phyloP scores from a whole-genome alignment of 148 eudicot genomes.

The Nepenthes gracilis region DNA sequence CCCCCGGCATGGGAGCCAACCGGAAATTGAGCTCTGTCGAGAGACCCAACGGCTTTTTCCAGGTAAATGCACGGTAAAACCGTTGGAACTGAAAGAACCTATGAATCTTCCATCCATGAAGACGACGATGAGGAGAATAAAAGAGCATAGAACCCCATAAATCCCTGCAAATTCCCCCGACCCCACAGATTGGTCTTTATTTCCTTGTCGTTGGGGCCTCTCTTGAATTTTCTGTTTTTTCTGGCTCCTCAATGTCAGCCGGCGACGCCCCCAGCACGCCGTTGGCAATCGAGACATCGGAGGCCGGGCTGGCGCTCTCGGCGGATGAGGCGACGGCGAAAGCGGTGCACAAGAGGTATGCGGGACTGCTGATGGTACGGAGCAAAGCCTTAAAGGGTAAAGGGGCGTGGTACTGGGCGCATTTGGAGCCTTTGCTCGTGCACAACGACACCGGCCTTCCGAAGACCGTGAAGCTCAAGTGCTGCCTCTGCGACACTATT shows the following conservation, averaged over 20 bases:
- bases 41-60: too few species aligned
- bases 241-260: not conserved
- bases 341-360: conserved; percentile 62
- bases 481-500: conserved; percentile 60
- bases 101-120: too few species aligned
- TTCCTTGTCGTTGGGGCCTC: too few species aligned
- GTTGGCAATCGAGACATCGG: not conserved
- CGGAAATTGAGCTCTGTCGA: too few species aligned
- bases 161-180: too few species aligned
- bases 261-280: not conserved
- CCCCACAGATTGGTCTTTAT: too few species aligned
- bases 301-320: conserved; percentile 6
- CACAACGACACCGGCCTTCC: conserved; percentile 47
- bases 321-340: conserved; percentile 56
- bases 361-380: conserved; percentile 63
- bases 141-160: too few species aligned
- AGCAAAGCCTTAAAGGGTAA: conserved; percentile 84
- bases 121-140: too few species aligned
- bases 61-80: too few species aligned
- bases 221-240: too few species aligned
- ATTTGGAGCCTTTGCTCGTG: conserved; percentile 67
- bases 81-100: too few species aligned
- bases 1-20: too few species aligned
- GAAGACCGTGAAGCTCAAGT: conserved; percentile 76
- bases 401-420: conserved; percentile 99